Conservation (phyloP, 805 yeast species). For the Sungouiella blattae region DNA sequence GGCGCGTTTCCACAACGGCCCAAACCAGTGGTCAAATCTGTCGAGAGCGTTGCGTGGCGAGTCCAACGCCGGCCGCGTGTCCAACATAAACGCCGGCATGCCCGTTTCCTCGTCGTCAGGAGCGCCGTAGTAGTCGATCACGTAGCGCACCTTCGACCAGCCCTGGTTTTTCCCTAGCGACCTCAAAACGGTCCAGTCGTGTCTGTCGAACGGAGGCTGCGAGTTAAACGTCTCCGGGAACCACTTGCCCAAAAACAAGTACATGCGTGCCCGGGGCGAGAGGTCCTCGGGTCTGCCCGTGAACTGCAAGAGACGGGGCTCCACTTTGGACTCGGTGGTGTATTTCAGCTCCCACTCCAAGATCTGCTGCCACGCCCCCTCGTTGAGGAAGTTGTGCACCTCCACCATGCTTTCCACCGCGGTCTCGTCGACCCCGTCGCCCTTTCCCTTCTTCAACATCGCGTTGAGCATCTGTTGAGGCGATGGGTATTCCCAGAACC, state of each 20-base stretch:
- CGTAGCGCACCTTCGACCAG: constrained; percentile 78
- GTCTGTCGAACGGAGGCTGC: constrained; percentile 94
- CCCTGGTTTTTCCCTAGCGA: constrained; percentile 40
- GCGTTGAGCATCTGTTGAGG: constrained; percentile 99
- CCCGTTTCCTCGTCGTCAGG: constrained; percentile 86
- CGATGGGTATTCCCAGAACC: constrained; percentile 97
- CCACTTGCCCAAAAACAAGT: constrained; percentile 58
- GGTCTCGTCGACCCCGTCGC: constrained; percentile 84
- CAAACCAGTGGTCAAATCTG: constrained; percentile 64
- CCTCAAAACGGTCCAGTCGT: constrained; percentile 95
- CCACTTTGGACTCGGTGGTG: constrained; percentile 47
- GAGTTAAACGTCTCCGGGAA: constrained; percentile 72
- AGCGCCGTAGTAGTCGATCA: constrained; percentile 94
- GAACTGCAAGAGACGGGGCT: constrained; percentile 78
- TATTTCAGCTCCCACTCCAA: constrained; percentile 85
- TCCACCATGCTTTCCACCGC: constrained; percentile 97
- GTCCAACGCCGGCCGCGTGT: constrained; percentile 94
- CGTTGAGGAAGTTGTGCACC: constrained; percentile 93
- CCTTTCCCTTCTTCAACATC: constrained; percentile 91
- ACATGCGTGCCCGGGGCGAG: constrained; percentile 79
- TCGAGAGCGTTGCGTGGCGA: constrained; percentile 58
- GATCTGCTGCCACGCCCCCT: constrained; percentile 96
- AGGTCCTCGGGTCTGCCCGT: constrained; percentile 89
- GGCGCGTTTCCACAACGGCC: constrained; percentile 67
- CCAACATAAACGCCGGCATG: constrained; percentile 86